A percentile compares a stretch with the other conserved stretches of the same genome.
phyloP scores from a whole-genome alignment of 192 early-diverging fungal genomes.

The Coemansia reversa region DNA sequence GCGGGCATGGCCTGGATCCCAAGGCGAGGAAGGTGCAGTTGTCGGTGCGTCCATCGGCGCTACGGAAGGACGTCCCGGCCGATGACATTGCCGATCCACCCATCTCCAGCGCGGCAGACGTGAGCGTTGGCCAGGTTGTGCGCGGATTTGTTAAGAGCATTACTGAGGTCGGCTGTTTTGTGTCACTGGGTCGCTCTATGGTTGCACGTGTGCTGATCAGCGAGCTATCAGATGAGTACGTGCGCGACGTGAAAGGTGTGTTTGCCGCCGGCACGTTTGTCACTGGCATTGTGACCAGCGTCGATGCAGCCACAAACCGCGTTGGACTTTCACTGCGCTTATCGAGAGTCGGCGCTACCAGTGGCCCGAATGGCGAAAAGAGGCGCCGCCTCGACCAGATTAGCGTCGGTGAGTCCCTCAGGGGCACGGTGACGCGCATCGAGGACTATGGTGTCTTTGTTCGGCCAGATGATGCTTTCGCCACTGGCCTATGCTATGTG shows the following conservation, averaged over 20 bases:
- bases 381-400: conserved; percentile 62
- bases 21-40: conserved; percentile 59
- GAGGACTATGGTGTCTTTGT: conserved; percentile 81
- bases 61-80: conserved; percentile 38
- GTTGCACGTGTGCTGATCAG: conserved; percentile 80
- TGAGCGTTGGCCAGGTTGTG: conserved; percentile 64
- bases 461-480: conserved; percentile 68
- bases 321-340: conserved; percentile 74
- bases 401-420: conserved; percentile 70
- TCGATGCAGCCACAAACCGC: conserved; percentile 59
- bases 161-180: conserved; percentile 72
- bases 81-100: conserved; percentile 49
- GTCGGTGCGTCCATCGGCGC: conserved; percentile 61
- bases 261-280: conserved; percentile 77
- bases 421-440: conserved; percentile 72
- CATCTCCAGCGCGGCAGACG: conserved; percentile 55
- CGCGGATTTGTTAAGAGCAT: conserved; percentile 73
- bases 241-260: conserved; percentile 79
- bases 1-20: conserved; percentile 4
- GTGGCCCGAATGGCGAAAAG: conserved; percentile 18
- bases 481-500: conserved; percentile 84
- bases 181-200: conserved; percentile 62
- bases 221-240: conserved; percentile 79
- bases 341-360: conserved; percentile 47
- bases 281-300: conserved; percentile 63